Evolutionary conservation across 2,329 filamentous ascomycete genomes (phyloP), one percentile per base, ranked within the genome.

Genomic region (Diatrype stigma): DNA sequence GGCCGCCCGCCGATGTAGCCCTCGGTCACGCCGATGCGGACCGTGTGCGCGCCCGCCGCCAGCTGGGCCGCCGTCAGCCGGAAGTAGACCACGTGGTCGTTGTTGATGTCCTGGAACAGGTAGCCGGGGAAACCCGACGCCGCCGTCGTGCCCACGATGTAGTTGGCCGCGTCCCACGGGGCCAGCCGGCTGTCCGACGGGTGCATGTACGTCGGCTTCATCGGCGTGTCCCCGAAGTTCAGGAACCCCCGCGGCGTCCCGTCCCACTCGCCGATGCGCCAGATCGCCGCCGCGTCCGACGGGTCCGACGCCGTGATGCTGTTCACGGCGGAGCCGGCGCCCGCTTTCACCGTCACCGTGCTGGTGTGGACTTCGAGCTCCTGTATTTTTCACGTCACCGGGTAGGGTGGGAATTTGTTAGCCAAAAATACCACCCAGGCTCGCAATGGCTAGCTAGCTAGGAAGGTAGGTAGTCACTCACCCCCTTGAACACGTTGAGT

Each of bases 181-280:
- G 61, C 50, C 32, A 69, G 61, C 2, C 63, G 63, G 46, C 55
- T 58, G 52, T 67, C 64, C 2, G 64, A 70, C 2, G 70, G 70
- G 48, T 72, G 70, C 70, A 72, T 73, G 50, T 71, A 72, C 0
- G 69, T 72, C 6, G 67, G 70, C 54, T 72, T 70, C 63, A 70
- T 70, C 6, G 69, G 65, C 7, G 63, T 66, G 44, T 69, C 66
- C 42, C 60, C 67, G 46, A 70, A 63, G 56, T 70, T 67, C 48
- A 67, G 50, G 52, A 70, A 69, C 8, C 67, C 67, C 14, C 56
- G 55, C 1, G 67, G 66, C 2, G 65, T 68, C 6, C 67, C 67
- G 55, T 69, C 67, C 66, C 64, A 68, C 47, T 64, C 67, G 46
- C 67, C 67, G 38, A 70, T 70, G 45, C 67, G 64, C 67, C 67